Evolutionary conservation across 2,329 filamentous ascomycete genomes (phyloP), one percentile per base, ranked within the genome.

Genomic region (Samsoniella hepiali): DNA sequence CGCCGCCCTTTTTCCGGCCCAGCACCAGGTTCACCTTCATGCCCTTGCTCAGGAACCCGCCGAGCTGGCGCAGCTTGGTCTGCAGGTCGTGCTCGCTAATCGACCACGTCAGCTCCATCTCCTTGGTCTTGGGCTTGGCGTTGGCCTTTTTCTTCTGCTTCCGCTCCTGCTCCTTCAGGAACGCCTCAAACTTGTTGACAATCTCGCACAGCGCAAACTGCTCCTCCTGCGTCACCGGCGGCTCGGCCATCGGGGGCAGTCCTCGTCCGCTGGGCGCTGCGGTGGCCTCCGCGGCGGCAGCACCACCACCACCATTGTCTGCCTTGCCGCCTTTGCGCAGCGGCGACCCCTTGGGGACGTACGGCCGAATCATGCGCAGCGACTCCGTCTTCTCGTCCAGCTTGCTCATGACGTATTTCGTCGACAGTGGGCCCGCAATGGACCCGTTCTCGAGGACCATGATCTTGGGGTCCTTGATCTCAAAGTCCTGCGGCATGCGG

Each of bases 81-180:
- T 77, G 77, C 59, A 97, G 74, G 78, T 97, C 93, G 72, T 94
- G 84, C 13, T 76, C 72, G 65, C 87, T 88, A 70, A 96, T 96
- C 40, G 89, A 88, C 93, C 93, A 98, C 74, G 92, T 94, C 69
- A 98, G 69, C 77, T 97, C 93, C n/a, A 97, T 75, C 72, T 89
- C 88, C 78, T 97, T 97, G 17, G 75, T 72, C 67, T 79, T 81
- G 42, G 77, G 65, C 67, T 75, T 73, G 66, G 77, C 71, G 69
- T 69, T 68, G 64, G 78, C 76, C 53, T 79, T 78, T 67, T 72
- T 79, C 69, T 76, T 75, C 66, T 78, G 77, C 67, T 76, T 78
- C 65, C 80, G 75, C 65, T 80, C 80, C 49, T 74, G 68, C 57
- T 75, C 73, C 67, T 79, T 75, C 65, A 77, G 75, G 70, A 71